phyloP scores from a whole-genome alignment of 2,329 filamentous ascomycete genomes.

The Ceratocystiopsis minuta region DNA sequence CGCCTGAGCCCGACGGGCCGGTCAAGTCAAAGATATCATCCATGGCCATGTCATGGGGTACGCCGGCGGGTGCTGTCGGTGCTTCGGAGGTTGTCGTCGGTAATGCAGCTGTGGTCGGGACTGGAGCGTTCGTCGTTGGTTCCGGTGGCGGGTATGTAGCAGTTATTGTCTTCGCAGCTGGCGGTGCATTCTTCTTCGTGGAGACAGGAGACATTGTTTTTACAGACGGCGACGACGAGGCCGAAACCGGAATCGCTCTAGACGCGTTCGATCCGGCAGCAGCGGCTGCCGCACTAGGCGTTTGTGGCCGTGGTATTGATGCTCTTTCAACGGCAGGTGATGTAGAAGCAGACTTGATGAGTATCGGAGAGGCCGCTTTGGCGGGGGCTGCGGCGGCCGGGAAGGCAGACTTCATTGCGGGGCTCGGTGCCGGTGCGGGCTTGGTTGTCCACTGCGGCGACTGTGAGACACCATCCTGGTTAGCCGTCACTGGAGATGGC shows the following conservation, averaged over 20 bases:
- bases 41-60: slow-evolving; percentile 2
- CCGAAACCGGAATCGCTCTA: slow-evolving; percentile 4
- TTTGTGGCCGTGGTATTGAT: not conserved
- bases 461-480: slow-evolving; percentile 9
- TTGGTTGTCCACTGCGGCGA: slow-evolving; percentile 8
- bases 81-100: slow-evolving; percentile 5
- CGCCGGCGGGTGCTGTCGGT: slow-evolving; percentile 7
- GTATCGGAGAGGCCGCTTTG: slow-evolving; percentile 2
- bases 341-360: slow-evolving; percentile 4
- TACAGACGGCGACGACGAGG: slow-evolving; percentile 6
- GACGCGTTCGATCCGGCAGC: too few species aligned
- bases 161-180: not conserved
- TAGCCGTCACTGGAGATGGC: not conserved
- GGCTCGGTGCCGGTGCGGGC: not conserved
- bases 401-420: too few species aligned
- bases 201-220: slow-evolving; percentile 10
- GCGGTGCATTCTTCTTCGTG: slow-evolving; percentile 1
- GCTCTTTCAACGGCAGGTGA: slow-evolving; percentile 4
- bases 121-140: too few species aligned
- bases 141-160: too few species aligned
- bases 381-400: slow-evolving; percentile 5
- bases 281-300: too few species aligned
- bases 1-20: slow-evolving; percentile 2
- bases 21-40: slow-evolving; percentile 7
- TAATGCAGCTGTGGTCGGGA: not conserved